Evolutionary conservation across 179 eudicot genomes (phyloP), one percentile per base, ranked within the genome.

Genomic region (Carnegiea gigantea): DNA sequence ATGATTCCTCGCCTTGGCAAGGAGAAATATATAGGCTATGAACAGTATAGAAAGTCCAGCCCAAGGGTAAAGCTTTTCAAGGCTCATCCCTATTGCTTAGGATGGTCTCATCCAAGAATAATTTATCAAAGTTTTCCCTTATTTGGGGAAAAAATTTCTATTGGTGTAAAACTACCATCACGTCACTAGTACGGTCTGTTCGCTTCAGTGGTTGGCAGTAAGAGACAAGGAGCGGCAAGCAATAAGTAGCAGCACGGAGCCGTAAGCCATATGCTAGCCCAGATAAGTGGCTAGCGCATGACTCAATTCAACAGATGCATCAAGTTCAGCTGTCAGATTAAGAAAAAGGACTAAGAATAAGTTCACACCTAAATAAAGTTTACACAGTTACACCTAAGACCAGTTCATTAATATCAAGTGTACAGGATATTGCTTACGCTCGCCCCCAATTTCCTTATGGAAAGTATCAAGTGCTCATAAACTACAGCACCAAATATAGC

Each of bases 401-500:
- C 14, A 14, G 62, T 18, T 18, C 4, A 23, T 4, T 3, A 62
- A n/a, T 9, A 23, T 23, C 28, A 62, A 62, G 18, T 62, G 26
- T 24, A 62, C 18, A 62, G 30, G 30, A 62, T 62, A 24, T 62
- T 62, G 68, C 28, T n/a, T 23, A 62, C 30, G 30, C 68, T 12
- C 13, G 14, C 23, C 23, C 23, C n/a, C 62, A 62, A n/a, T 62
- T 62, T 62, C 68, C 5, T 15, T 18, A 13, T 57, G 21, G 3
- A 62, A n/a, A 62, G 23, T 26, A 7, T 23, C 28, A 23, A 62
- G 30, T 23, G 28, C 21, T 23, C 12, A 62, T 62, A 62, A 62
- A 62, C 28, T 72, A 70, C 64, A 73, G 23, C 75, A 57, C 18
- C 49, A 75, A 85, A 51, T 18, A 70, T 62, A 80, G 78, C 68